phyloP scores from a whole-genome alignment of 176 grass and related monocot species.

The Olyra latifolia region DNA sequence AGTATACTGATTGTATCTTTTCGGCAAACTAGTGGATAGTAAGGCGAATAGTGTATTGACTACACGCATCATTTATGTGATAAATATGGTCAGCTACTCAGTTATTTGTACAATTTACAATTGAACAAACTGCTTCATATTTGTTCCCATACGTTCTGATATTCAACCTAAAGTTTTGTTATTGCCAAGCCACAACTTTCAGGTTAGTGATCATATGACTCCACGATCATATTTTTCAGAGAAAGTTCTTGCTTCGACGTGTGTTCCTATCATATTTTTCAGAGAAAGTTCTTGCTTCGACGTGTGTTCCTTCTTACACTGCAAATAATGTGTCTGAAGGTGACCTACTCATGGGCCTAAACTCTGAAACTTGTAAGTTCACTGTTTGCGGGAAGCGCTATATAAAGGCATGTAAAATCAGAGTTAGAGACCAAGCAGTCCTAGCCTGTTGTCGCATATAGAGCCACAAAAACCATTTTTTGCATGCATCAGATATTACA shows the following conservation, averaged over 20 bases:
- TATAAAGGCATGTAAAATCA: background rate
- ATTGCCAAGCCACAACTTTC: conserved; percentile 1
- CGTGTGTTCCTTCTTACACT: conserved; percentile 3
- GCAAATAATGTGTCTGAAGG: background rate
- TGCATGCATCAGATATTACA: background rate
- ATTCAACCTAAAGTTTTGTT: background rate
- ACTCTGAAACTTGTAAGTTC: background rate
- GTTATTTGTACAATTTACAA: background rate
- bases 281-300: conserved; percentile 11
- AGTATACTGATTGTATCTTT: conserved; percentile 29
- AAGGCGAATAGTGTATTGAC: conserved; percentile 1
- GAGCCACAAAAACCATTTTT: background rate
- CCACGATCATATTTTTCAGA: background rate
- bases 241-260: conserved; percentile 3
- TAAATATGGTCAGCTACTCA: background rate
- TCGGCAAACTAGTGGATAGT: background rate
- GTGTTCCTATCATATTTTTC: background rate
- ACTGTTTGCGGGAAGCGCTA: background rate
- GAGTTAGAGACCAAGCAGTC: background rate
- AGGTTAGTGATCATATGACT: background rate
- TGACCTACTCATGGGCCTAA: background rate
- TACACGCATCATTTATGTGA: background rate
- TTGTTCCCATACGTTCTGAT: background rate
- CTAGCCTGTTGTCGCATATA: background rate
- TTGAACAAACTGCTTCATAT: conserved; percentile 19